Percentiles rank a stretch among this genome's conserved stretches.
Conservation (phyloP, 805 yeast species). For the Pichia manshurica region DNA sequence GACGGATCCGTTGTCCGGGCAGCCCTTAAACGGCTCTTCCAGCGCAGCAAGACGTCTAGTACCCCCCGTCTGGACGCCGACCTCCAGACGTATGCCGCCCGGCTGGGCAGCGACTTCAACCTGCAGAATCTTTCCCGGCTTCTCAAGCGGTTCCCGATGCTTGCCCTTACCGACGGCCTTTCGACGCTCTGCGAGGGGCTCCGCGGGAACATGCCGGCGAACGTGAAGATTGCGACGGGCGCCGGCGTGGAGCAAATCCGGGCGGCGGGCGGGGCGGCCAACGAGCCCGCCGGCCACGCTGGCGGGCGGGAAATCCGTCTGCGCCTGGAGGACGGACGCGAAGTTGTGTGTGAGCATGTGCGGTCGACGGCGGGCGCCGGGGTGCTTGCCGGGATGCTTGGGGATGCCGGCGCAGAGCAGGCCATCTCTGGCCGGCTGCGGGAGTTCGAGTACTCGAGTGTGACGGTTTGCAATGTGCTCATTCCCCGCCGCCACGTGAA, state of each 20-base stretch:
- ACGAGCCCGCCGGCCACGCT: too few relatives aligned
- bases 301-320: too few relatives aligned
- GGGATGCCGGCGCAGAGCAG: background rate
- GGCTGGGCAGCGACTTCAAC: conserved; percentile 25
- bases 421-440: conserved; percentile 15
- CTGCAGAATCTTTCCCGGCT: conserved; percentile 32
- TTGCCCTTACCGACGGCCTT: conserved; percentile 51
- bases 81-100: conserved; percentile 3
- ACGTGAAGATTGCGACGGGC: conserved; percentile 36
- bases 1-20: conserved; percentile 55
- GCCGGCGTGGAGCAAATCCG: conserved; percentile 20
- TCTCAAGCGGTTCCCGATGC: conserved; percentile 55
- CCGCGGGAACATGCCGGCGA: conserved; percentile 34
- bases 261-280: conserved; percentile 10
- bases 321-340: conserved; percentile 11
- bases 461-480: conserved; percentile 68
- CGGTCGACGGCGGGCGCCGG: conserved; percentile 52
- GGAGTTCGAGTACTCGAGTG: conserved; percentile 36
- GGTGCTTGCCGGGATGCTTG: conserved; percentile 32
- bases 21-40: conserved; percentile 11
- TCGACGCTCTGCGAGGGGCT: conserved; percentile 45
- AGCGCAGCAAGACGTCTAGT: too few relatives aligned
- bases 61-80: conserved; percentile 15
- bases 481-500: conserved; percentile 41
- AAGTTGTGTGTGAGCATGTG: conserved; percentile 44